phyloP scores from a whole-genome alignment of 345 rosid species.

The Sonneratia caseolaris region DNA sequence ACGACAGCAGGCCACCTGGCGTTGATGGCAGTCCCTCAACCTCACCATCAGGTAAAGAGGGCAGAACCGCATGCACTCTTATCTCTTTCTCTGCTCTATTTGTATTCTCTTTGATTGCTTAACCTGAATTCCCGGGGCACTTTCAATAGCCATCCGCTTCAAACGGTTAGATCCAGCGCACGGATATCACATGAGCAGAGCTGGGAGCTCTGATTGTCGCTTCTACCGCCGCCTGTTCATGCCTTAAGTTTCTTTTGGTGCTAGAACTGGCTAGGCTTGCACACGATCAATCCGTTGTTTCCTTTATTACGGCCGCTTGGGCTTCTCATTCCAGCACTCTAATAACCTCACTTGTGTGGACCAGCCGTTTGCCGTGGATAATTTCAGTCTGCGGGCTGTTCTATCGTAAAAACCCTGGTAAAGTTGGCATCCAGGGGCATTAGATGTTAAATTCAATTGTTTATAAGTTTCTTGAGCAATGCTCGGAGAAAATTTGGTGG shows the following conservation, averaged over 20 bases:
- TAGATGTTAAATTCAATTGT: too few species aligned
- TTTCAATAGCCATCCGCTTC: neutral
- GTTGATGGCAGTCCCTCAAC: neutral
- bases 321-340: neutral
- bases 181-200: neutral
- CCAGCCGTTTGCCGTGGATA: neutral
- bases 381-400: neutral
- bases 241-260: neutral
- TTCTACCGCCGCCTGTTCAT: neutral
- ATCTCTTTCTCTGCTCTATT: conserved; percentile 1
- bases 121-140: neutral
- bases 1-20: neutral
- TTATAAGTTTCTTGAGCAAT: neutral
- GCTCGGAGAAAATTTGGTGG: neutral
- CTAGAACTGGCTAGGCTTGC: neutral
- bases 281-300: neutral
- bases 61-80: neutral
- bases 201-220: neutral
- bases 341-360: neutral
- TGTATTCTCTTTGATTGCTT: neutral
- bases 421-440: too few species aligned
- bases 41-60: conserved; percentile 4
- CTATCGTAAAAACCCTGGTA: neutral
- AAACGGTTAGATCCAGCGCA: neutral
- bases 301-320: neutral